Evolutionary conservation across 1,284 basidiomycete genomes (phyloP), one percentile per base, ranked within the genome.

Genomic region (Papiliotrema fonsecae): DNA sequence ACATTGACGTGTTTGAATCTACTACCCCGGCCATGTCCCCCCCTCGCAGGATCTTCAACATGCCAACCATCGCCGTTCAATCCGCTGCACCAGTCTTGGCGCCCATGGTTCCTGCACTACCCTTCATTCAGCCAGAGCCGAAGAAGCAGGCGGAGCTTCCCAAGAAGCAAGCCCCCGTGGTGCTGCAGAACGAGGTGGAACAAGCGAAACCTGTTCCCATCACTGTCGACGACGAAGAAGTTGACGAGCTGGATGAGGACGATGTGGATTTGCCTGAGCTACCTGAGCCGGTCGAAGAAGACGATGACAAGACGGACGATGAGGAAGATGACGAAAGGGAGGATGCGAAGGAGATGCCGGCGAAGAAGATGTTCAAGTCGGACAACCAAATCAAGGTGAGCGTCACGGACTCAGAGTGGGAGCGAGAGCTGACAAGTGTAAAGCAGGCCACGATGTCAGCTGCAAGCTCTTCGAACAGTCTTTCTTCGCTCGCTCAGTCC

Each of bases 221-320:
- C n/a, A n/a, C n/a, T n/a, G 52, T 37, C 31, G 49, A 25, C 27
- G 49, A 47, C 21, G 44, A 43, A 35, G 49, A 52, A 22, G 52
- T 54, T 14, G 39, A 52, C 24, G 52, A 52, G 35, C 56, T 60
- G 26, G 57, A 64, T 27, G 52, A 48, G 22, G 51, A 48, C 25
- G 52, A 61, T 45, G 61, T 59, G 28, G 46, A 50, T 13, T 47
- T 58, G 9, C 55, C 55, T 2, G 55, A 54, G 4, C 49, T 60
- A 7, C 58, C 55, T 2, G 38, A 38, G 13, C 49, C 49, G 4
- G 21, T 19, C 27, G 42, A 37, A 31, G 32, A 11, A 19, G 35
- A 40, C 31, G 45, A 34, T 19, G 44, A 47, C 22, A 19, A 14
- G 14, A 41, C 43, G 2, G 41, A 49, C 24, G 35, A 30, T 7